phyloP scores from a whole-genome alignment of 1,139 yeast species.

The Taphrina wiesneri region DNA sequence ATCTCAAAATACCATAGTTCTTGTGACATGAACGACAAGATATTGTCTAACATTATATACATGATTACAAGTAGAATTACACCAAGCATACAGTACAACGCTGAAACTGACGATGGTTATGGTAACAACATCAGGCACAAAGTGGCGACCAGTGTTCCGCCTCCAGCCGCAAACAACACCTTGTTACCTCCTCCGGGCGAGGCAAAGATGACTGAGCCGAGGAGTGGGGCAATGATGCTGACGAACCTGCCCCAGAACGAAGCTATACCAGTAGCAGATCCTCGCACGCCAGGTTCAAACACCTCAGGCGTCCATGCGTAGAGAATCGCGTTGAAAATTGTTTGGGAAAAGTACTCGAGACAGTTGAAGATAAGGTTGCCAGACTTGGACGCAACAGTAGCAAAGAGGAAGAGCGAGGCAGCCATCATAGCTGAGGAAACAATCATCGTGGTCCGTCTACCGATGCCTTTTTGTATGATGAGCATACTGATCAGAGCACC shows the following conservation, averaged over 20 bases:
- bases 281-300: constrained; percentile 58
- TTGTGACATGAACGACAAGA: too few relatives aligned
- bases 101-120: background rate
- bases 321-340: constrained; percentile 57
- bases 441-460: constrained; percentile 59
- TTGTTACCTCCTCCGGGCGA: background rate
- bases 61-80: background rate
- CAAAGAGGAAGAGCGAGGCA: constrained; percentile 60
- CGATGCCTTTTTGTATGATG: constrained; percentile 48
- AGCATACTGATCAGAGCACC: constrained; percentile 62
- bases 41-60: too few relatives aligned
- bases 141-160: constrained; percentile 8
- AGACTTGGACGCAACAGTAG: constrained; percentile 55
- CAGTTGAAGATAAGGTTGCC: constrained; percentile 58
- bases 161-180: constrained; percentile 11
- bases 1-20: too few relatives aligned
- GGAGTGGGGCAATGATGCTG: constrained; percentile 10
- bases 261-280: constrained; percentile 55
- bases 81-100: background rate
- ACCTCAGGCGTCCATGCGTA: constrained; percentile 64
- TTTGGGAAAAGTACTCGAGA: constrained; percentile 52
- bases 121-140: background rate
- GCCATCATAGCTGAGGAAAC: constrained; percentile 57
- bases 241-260: constrained; percentile 13
- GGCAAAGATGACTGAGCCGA: constrained; percentile 6